These are phyloP conservation scores for Cercophora newfieldiana DNA, from an alignment of 495 filamentous ascomycete genomes.

Conservation along the genomic window DNA sequence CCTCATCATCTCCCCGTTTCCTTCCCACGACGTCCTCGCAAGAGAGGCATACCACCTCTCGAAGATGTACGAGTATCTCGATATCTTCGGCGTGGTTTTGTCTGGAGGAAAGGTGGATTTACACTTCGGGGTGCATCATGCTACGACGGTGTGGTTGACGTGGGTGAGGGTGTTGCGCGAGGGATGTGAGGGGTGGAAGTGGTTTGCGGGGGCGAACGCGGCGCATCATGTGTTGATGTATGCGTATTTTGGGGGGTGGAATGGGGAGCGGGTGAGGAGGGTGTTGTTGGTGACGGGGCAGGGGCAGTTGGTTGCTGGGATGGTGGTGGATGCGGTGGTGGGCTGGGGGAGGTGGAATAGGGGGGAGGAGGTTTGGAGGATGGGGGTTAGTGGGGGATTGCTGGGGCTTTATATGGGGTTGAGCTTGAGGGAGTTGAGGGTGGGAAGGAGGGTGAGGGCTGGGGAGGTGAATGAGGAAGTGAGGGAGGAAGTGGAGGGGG, in stretches of 20 bases:
- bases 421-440: not conserved
- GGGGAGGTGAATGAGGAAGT: not conserved
- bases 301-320: not conserved
- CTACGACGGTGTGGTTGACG: constrained; percentile 1
- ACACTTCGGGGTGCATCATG: constrained; percentile 1
- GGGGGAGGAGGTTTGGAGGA: not conserved
- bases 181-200: constrained; percentile 1
- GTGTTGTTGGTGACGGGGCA: not conserved
- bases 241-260: constrained; percentile 5
- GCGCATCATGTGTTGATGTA: constrained; percentile 9
- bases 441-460: not conserved
- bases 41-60: not conserved
- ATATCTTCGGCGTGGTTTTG: not conserved
- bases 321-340: not conserved
- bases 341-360: not conserved
- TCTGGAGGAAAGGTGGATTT: not conserved
- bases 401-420: constrained; percentile 4
- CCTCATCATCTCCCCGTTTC: not conserved
- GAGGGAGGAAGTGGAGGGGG: too few species aligned
- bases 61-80: constrained; percentile 3
- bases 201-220: not conserved
- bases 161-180: not conserved
- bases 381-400: not conserved
- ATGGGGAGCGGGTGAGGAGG: not conserved
- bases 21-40: not conserved